A percentile compares a stretch with the other conserved stretches of the same genome.
These are phyloP conservation scores for Cercospora sojina DNA, from an alignment of 2,329 filamentous ascomycete species.

Conservation along the genomic window DNA sequence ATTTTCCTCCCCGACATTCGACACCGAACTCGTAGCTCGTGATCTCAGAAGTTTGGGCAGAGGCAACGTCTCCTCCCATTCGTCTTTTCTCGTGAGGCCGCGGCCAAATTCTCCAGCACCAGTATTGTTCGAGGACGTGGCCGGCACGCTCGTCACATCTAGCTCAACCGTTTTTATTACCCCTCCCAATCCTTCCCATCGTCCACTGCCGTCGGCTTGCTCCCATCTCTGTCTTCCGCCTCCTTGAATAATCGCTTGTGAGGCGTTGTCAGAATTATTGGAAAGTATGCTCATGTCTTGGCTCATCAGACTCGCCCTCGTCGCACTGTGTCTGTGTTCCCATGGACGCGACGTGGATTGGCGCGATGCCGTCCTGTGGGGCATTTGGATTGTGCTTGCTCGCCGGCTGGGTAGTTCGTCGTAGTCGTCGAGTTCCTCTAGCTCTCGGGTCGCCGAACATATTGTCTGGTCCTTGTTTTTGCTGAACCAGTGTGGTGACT, in stretches of 20 bases:
- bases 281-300: conserved; percentile 7
- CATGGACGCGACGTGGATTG: neutral
- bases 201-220: conserved; percentile 12
- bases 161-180: conserved; percentile 21
- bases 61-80: conserved; percentile 12
- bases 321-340: neutral
- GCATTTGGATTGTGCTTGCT: neutral
- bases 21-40: conserved; percentile 1
- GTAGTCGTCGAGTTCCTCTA: conserved; percentile 6
- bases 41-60: neutral
- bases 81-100: conserved; percentile 18
- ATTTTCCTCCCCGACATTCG: neutral
- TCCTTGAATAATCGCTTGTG: conserved; percentile 11
- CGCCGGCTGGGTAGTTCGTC: conserved; percentile 7
- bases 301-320: conserved; percentile 8
- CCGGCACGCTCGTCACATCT: conserved; percentile 16
- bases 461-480: conserved; percentile 9
- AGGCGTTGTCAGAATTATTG: neutral
- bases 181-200: conserved; percentile 20
- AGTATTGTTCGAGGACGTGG: conserved; percentile 2
- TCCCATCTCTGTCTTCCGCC: conserved; percentile 20
- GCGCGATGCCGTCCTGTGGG: neutral
- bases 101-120: conserved; percentile 17
- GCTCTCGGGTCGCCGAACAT: conserved; percentile 3
- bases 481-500: conserved; percentile 4